Evolutionary conservation across 2,329 filamentous ascomycete species (phyloP), one percentile per base, ranked within the genome.

Genomic region (Trichoderma lentiforme): DNA sequence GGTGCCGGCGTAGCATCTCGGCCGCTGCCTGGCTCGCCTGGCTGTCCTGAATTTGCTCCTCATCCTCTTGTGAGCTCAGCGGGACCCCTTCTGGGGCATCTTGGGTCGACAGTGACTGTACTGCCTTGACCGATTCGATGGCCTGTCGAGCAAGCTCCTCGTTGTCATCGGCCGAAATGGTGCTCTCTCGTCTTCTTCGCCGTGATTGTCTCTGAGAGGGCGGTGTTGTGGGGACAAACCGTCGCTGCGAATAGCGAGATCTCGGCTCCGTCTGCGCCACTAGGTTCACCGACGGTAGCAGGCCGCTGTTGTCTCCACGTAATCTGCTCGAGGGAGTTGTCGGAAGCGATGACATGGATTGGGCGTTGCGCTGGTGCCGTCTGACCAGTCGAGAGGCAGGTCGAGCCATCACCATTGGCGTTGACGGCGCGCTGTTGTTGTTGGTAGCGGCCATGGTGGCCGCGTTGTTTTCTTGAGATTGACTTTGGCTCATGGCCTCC

Each of bases 271-370:
- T 88, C 77, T 88, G 87, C 7, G 88, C 86, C 2, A 91, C 87
- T 12, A 92, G 81, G 79, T 92, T 83, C 75, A 87, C 84, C 0
- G 91, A 89, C 63, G 91, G 89, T 64, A 90, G 84, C 76, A 92
- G 86, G 8, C 66, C 85, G 18, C 83, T 81, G 62, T 86, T 85
- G 53, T 84, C 83, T 51, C 84, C 85, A 39, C 82, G 81, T 14
- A 84, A 82, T 64, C 88, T 86, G 57, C 85, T 80, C 15, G 89
- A 86, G 11, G 94, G 93, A 3, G 94, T 97, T 6, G 90, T 90
- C 8, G 94, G 94, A 6, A 97, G 84, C 1, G 94, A 96, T 0
- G 94, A 97, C 80, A 97, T 85, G 58, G 93, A 96, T 79, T 97
- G 93, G 34, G 91, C 89, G 72, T 91, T 93, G 75, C 94, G 90